phyloP scores from a whole-genome alignment of 2,329 filamentous ascomycete genomes.

The Fusarium pininemorale region DNA sequence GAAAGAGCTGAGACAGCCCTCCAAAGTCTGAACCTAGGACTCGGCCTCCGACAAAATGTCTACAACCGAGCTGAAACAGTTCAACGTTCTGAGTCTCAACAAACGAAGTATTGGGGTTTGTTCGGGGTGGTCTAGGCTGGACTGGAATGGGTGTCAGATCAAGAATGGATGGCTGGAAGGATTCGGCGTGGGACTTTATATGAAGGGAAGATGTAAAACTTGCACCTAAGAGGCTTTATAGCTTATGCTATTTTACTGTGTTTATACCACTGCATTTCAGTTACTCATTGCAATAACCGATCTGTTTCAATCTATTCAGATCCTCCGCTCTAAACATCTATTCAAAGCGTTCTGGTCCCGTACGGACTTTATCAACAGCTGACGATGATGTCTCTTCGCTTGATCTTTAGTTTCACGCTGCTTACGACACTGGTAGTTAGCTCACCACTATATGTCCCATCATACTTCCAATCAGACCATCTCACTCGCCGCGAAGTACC shows the following conservation, averaged over 20 bases:
- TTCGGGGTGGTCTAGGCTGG: background rate
- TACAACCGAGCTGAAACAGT: background rate
- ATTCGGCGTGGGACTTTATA: background rate
- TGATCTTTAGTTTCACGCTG: fast-evolving
- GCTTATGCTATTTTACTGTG: fast-evolving
- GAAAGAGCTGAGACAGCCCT: background rate
- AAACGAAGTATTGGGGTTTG: background rate
- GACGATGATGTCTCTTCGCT: fast-evolving
- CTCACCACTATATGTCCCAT: background rate
- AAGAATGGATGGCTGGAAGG: background rate
- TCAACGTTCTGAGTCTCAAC: background rate
- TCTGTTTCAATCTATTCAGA: fast-evolving
- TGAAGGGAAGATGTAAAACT: background rate
- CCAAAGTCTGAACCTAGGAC: background rate
- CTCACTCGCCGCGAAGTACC: background rate
- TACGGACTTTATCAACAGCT: background rate
- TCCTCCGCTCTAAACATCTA: fast-evolving
- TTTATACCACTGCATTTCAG: fast-evolving
- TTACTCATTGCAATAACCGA: background rate
- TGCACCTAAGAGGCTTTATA: fast-evolving
- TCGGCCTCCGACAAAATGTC: background rate
- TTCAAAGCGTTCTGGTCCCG: background rate
- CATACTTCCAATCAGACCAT: background rate
- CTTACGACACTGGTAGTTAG: fast-evolving
- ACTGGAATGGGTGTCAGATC: background rate